Conservation (phyloP, 805 yeast species). For the Ogataea pignaliae region DNA sequence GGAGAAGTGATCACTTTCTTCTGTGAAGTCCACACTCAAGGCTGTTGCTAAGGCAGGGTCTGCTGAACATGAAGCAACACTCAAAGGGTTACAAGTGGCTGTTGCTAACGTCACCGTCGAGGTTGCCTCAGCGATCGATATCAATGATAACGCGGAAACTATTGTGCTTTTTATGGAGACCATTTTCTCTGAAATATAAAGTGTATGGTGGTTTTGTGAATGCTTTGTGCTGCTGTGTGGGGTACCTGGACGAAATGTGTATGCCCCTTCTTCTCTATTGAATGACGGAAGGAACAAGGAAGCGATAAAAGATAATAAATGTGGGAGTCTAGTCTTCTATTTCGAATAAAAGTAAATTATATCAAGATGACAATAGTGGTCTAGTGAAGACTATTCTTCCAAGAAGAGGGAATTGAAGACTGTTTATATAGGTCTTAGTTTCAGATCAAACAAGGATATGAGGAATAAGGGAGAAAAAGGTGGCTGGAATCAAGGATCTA, state of each 20-base stretch:
- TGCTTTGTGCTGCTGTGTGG: neutral
- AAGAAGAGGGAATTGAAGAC: too few relatives aligned
- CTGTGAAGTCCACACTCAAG: constrained; percentile 46
- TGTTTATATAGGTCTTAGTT: too few relatives aligned
- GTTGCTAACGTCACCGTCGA: constrained; percentile 13
- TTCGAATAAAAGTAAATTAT: too few relatives aligned
- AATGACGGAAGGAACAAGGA: too few relatives aligned
- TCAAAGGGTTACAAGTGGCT: constrained; percentile 30
- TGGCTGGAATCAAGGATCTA: neutral
- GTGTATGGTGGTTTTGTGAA: too few relatives aligned
- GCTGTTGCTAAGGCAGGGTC: constrained; percentile 63
- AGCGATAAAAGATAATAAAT: too few relatives aligned
- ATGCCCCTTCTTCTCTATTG: too few relatives aligned
- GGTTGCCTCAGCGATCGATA: constrained; percentile 5
- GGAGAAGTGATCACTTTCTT: constrained; percentile 40
- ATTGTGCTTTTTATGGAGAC: neutral
- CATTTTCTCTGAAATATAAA: neutral
- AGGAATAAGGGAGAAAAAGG: neutral
- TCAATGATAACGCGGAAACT: neutral
- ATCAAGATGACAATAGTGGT: too few relatives aligned
- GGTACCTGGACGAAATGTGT: neutral
- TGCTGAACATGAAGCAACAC: constrained; percentile 26
- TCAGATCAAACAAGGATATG: neutral
- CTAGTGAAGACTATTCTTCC: too few relatives aligned
- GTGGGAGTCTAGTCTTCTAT: too few relatives aligned